Conservation (phyloP, 2,329 filamentous ascomycete species). For the Arthrinium puccinioides region DNA sequence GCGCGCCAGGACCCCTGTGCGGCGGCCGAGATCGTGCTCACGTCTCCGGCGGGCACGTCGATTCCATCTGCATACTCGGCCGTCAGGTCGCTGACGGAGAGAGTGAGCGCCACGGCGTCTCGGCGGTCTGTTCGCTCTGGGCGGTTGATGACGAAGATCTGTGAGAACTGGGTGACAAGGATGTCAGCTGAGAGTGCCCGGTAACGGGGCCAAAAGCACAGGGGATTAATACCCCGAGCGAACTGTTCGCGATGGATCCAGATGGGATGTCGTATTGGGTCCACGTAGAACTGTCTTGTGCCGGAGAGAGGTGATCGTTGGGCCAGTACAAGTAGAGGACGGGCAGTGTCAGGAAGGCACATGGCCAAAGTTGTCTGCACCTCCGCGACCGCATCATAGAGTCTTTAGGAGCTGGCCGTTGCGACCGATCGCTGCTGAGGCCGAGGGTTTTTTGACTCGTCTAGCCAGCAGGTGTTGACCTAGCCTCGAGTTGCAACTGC, state of each 20-base stretch:
- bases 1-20: constrained; percentile 28
- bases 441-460: too few relatives aligned
- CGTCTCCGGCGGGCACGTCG: constrained; percentile 31
- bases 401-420: too few relatives aligned
- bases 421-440: too few relatives aligned
- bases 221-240: not conserved
- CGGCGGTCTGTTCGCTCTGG: constrained; percentile 40
- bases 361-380: not conserved
- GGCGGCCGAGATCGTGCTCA: not conserved
- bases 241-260: not conserved
- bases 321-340: constrained; percentile 1
- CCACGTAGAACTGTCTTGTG: not conserved
- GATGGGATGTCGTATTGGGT: not conserved
- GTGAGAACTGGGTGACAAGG: constrained; percentile 2
- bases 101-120: constrained; percentile 35
- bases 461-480: too few relatives aligned
- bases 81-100: constrained; percentile 34
- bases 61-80: not conserved
- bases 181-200: not conserved
- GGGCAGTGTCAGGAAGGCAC: not conserved
- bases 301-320: not conserved
- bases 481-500: too few relatives aligned
- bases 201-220: not conserved
- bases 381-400: too few relatives aligned
- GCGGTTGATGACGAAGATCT: constrained; percentile 33